A percentile compares a stretch with the other conserved stretches of the same genome.
Conservation (phyloP, 1,284 basidiomycete species). For the Moniliella sp. region DNA sequence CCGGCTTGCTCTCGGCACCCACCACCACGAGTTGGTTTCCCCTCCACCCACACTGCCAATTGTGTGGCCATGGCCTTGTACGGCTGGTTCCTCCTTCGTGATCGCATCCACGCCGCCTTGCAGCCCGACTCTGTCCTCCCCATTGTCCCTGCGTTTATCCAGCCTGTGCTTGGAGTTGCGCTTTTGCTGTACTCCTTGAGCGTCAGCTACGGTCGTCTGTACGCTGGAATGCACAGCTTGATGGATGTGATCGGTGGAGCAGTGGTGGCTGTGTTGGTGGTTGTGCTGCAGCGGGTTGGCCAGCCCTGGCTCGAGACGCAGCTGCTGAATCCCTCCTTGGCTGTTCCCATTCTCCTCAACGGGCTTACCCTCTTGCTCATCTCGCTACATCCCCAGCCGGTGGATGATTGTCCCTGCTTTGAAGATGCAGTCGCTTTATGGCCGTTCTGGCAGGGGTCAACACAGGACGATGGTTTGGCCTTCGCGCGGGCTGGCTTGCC, state of each 20-base stretch:
- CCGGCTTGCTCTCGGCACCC: slow-evolving; percentile 42
- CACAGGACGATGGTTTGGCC: slow-evolving; percentile 45
- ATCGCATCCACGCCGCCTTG: not conserved
- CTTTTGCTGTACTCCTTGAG: slow-evolving; percentile 39
- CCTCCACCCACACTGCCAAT: slow-evolving; percentile 90
- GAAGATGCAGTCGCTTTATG: slow-evolving; percentile 81
- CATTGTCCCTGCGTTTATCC: slow-evolving; percentile 1
- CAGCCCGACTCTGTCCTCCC: not conserved
- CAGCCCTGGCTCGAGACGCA: slow-evolving; percentile 34
- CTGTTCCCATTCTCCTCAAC: slow-evolving; percentile 50
- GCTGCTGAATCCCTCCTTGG: slow-evolving; percentile 26
- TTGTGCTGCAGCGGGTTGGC: slow-evolving; percentile 35
- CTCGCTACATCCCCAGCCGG: slow-evolving; percentile 56
- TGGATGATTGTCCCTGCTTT: slow-evolving; percentile 92
- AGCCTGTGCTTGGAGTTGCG: not conserved
- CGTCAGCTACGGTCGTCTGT: slow-evolving; percentile 69
- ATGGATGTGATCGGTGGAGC: slow-evolving; percentile 31
- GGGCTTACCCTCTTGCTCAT: slow-evolving; percentile 51
- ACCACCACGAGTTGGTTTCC: slow-evolving; percentile 52
- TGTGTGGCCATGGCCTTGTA: slow-evolving; percentile 54
- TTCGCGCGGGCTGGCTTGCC: slow-evolving; percentile 3
- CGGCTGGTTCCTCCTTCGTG: slow-evolving; percentile 11
- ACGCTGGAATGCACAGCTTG: slow-evolving; percentile 39
- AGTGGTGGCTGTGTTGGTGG: slow-evolving; percentile 17
- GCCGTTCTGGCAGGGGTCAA: slow-evolving; percentile 60